Base-by-base conservation (phyloP, 495 filamentous ascomycete genomes). In the Penicillium antarcticum region DNA sequence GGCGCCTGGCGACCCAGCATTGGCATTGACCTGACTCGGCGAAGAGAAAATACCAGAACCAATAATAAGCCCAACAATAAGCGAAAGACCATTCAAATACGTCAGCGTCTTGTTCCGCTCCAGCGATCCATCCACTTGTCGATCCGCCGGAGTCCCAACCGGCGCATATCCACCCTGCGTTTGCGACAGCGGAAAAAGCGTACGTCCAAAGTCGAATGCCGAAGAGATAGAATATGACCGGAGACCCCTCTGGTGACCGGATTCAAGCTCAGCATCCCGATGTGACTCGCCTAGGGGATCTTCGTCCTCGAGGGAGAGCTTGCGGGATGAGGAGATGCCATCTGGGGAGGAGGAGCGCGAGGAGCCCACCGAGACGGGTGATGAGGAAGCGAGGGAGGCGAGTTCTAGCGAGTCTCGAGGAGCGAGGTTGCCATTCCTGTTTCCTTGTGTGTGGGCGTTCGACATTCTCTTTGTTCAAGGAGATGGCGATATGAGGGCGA, bases 31-130 rank as follows among this genome's bases (percentile, higher is more conserved):
- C 70, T 96, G 91, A 54, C 88, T 89, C 0, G 94, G 94, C 24
- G 89, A 92, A 9, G 90, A 92, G 71, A 98, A 98, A 60, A 98
- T 97, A 2, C 94, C 94, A 14, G 88, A 92, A n/a, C 94, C 94
- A 58, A 98, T 97, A 65, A 97, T 94, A 41, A 98, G 62, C 5
- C 95, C 92, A 9, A 97, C 81, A 14, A 97, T 86, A 14, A 98
- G 74, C 14, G 89, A 92, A 31, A 98, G 68, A 0, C 95, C 92
- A 70, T 97, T 98, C 26, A 97, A 63, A 57, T 92, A 97, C 13
- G 95, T 96, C 61, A 98, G 67, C 1, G 89, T 92, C 75, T 98
- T 98, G 71, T 95, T 88, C 63, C 89, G 91, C 74, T 98, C 94
- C 53, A 98, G 69, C 8, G 85, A 87, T 16, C 69, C 80, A 50